These are phyloP conservation scores for Phaeophleospora eucalypticola DNA, from an alignment of 2,329 filamentous ascomycete species.

Conservation along the genomic window DNA sequence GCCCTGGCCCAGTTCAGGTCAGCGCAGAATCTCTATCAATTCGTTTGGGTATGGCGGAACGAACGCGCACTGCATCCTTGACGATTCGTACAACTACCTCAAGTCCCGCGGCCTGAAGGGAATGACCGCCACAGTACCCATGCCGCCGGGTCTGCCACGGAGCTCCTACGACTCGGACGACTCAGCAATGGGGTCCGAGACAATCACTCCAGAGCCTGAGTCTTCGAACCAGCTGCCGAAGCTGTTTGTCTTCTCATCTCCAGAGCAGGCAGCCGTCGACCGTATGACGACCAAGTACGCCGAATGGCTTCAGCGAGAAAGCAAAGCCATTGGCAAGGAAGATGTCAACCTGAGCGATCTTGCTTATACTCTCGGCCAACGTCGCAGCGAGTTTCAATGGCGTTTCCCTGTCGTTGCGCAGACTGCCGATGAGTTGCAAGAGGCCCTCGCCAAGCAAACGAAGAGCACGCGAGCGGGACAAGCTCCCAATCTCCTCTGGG, in stretches of 20 bases:
- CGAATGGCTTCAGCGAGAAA: background rate
- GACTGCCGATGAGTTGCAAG: background rate
- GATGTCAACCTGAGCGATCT: conserved; percentile 7
- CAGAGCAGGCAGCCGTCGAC: background rate
- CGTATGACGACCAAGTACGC: background rate
- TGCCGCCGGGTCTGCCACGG: background rate
- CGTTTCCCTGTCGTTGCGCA: background rate
- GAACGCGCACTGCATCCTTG: conserved; percentile 3
- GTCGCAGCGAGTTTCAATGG: background rate
- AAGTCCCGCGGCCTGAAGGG: background rate
- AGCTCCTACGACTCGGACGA: background rate
- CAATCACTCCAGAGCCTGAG: background rate
- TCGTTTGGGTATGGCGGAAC: conserved; percentile 16
- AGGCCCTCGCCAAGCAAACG: background rate
- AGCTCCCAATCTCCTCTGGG: background rate
- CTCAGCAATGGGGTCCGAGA: background rate
- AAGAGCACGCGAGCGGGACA: background rate
- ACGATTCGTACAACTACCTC: conserved; percentile 9
- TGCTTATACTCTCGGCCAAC: conserved; percentile 1
- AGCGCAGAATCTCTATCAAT: conserved; percentile 13
- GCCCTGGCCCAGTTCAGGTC: conserved; percentile 36
- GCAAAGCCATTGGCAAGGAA: conserved; percentile 2
- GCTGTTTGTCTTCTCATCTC: background rate
- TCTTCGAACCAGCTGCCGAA: background rate
- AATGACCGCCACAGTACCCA: background rate